Evolutionary conservation across 2,329 filamentous ascomycete species (phyloP).

Genomic region (Xylogone sp.): DNA sequence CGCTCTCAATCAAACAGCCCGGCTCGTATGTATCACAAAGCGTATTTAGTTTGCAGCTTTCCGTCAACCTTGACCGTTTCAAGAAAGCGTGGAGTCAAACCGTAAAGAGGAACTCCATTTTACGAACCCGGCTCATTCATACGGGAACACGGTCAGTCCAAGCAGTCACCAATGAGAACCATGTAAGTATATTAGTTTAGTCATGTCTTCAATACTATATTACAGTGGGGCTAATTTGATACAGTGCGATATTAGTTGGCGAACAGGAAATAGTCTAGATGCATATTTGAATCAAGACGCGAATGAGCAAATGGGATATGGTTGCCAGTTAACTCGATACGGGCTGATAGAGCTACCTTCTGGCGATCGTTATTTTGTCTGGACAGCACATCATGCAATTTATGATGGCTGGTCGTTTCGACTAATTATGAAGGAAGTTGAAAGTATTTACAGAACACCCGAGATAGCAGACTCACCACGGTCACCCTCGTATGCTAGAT

Average conservation of each 20-base stretch:
- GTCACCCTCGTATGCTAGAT: conserved; percentile 1
- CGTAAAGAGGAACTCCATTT: conserved; percentile 11
- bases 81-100: conserved; percentile 3
- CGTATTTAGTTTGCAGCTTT: conserved; percentile 2
- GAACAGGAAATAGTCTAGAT: no score
- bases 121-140: conserved; percentile 28
- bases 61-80: conserved; percentile 2
- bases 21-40: conserved; percentile 29
- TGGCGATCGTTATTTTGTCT: conserved; percentile 31
- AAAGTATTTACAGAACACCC: conserved; percentile 2
- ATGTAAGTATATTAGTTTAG: no score
- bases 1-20: conserved; percentile 23
- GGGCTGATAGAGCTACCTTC: no score
- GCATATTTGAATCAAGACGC: no score
- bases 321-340: no score
- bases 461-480: background rate
- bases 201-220: no score
- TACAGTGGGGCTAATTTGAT: no score
- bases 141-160: conserved; percentile 9
- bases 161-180: conserved; percentile 3
- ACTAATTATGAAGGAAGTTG: conserved; percentile 4
- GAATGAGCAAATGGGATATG: background rate
- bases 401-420: conserved; percentile 46
- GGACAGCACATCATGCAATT: conserved; percentile 47
- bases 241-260: background rate